Conservation (phyloP, 192 early-diverging fungal genomes). For the Glomus cerebriforme region DNA sequence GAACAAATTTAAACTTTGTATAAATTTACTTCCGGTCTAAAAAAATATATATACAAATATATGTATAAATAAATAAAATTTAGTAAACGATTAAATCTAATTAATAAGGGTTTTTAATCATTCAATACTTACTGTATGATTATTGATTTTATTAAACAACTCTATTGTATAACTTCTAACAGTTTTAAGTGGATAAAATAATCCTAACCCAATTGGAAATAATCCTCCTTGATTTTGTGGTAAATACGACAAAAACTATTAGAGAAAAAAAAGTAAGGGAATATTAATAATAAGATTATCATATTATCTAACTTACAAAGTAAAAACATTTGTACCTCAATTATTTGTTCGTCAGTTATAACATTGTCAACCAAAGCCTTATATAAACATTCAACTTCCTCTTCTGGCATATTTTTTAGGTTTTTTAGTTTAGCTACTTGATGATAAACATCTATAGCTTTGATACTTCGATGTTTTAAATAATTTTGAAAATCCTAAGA, state of each 20-base stretch:
- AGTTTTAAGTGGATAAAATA: conserved; percentile 72
- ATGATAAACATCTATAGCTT: conserved; percentile 70
- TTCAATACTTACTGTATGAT: conserved; percentile 62
- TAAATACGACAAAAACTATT: conserved; percentile 66
- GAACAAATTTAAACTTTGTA: conserved; percentile 45
- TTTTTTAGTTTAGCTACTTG: conserved; percentile 62
- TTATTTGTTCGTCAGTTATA: conserved; percentile 74
- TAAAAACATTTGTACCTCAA: conserved; percentile 56
- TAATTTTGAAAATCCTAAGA: conserved; percentile 62
- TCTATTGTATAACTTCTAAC: conserved; percentile 70
- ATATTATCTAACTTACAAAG: background rate
- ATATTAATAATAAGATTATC: background rate
- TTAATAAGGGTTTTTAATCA: too few species aligned
- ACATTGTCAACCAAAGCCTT: conserved; percentile 67
- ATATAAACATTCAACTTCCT: conserved; percentile 71
- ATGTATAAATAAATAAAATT: background rate
- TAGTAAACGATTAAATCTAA: too few species aligned
- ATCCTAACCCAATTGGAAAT: conserved; percentile 75
- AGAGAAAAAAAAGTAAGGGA: background rate
- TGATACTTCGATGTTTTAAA: conserved; percentile 58
- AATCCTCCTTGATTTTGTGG: conserved; percentile 82
- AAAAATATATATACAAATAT: conserved; percentile 10
- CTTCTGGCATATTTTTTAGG: conserved; percentile 52
- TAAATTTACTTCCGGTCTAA: conserved; percentile 46
- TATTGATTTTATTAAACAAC: conserved; percentile 72